Conservation (phyloP, 768 basidiomycete genomes). For the Crucibulum laeve region DNA sequence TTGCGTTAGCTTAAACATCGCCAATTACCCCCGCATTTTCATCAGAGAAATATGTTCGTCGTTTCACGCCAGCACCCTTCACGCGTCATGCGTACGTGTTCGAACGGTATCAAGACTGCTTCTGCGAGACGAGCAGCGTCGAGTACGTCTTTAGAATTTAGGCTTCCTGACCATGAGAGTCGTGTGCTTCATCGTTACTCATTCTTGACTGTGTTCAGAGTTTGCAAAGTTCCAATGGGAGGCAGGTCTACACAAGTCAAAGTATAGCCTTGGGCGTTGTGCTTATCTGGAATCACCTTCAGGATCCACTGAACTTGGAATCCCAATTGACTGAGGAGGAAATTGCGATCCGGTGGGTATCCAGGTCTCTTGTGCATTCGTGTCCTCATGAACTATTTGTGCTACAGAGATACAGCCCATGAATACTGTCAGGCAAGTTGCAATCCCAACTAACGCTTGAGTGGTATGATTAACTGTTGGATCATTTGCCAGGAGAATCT, state of each 20-base stretch:
- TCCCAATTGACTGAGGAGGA: constrained; percentile 87
- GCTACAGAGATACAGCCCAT: constrained; percentile 67
- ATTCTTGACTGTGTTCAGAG: no score
- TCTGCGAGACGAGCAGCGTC: neutral
- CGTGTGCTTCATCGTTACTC: neutral
- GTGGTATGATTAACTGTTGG: neutral
- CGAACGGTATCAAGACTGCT: neutral
- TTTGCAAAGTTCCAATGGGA: constrained; percentile 42
- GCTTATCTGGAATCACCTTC: neutral
- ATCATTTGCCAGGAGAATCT: constrained; percentile 61
- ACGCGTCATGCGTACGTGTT: neutral
- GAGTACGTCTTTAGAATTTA: neutral
- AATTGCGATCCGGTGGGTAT: constrained; percentile 71
- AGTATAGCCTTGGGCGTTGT: neutral
- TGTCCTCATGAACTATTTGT: constrained; percentile 5
- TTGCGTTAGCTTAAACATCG: no score
- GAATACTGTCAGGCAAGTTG: constrained; percentile 71
- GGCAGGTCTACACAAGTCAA: constrained; percentile 14
- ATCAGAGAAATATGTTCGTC: no score
- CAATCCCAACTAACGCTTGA: neutral
- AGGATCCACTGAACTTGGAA: constrained; percentile 85
- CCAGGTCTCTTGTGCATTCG: neutral
- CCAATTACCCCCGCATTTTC: no score
- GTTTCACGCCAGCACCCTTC: no score
- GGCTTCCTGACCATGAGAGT: neutral